Conservation (phyloP, 2,329 filamentous ascomycete species). For the Amphichorda felina region DNA sequence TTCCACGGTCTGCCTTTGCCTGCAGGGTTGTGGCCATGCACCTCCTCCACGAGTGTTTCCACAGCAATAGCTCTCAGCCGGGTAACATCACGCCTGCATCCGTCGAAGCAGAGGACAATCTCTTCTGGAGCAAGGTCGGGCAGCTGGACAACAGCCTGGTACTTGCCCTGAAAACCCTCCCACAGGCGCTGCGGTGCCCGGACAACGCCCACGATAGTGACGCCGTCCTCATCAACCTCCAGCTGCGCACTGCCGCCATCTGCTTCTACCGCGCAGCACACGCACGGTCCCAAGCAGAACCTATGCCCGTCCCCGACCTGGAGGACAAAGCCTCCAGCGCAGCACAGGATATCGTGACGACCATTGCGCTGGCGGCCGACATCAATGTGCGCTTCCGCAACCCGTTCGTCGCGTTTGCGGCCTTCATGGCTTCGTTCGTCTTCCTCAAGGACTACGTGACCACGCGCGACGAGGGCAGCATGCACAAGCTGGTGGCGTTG, state of each 20-base stretch:
- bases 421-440: slow-evolving; percentile 59
- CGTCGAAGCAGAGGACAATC: slow-evolving; percentile 51
- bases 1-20: slow-evolving; percentile 51
- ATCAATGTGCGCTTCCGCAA: slow-evolving; percentile 40
- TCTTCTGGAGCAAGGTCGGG: slow-evolving; percentile 74
- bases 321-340: slow-evolving; percentile 47
- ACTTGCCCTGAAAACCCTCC: slow-evolving; percentile 62
- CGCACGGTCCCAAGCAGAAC: slow-evolving; percentile 32
- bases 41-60: slow-evolving; percentile 67
- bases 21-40: slow-evolving; percentile 59
- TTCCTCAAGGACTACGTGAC: slow-evolving; percentile 60
- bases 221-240: slow-evolving; percentile 70
- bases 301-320: background rate
- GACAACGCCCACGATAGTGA: slow-evolving; percentile 52
- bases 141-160: slow-evolving; percentile 65
- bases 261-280: slow-evolving; percentile 78
- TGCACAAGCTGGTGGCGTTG: slow-evolving; percentile 53
- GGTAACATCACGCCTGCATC: slow-evolving; percentile 7
- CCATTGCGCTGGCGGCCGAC: slow-evolving; percentile 45
- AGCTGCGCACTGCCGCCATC: slow-evolving; percentile 72
- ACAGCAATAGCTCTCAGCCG: slow-evolving; percentile 61
- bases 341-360: slow-evolving; percentile 68
- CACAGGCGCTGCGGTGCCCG: slow-evolving; percentile 58
- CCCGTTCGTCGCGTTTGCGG: slow-evolving; percentile 57
- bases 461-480: slow-evolving; percentile 33